A percentile compares a stretch with the other conserved stretches of the same genome.
These are phyloP conservation scores for Fusarium sp. DNA, from an alignment of 2,329 filamentous ascomycete species.

Conservation along the genomic window DNA sequence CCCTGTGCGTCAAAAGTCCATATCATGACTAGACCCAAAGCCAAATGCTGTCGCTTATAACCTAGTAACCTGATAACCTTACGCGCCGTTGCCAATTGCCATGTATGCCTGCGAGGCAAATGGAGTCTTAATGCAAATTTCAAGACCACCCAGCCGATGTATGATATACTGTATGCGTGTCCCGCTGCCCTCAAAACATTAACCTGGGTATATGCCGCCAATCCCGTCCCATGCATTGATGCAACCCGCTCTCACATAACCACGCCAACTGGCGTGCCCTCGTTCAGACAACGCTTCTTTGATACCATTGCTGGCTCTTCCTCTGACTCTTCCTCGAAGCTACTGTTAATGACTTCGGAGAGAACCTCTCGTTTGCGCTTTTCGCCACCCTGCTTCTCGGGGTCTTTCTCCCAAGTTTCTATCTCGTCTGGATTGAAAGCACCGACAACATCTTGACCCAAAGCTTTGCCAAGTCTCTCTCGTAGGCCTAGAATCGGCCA, in stretches of 20 bases:
- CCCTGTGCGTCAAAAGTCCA: constrained; percentile 2
- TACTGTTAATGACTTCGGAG: constrained; percentile 58
- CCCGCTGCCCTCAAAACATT: constrained; percentile 31
- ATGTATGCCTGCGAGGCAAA: constrained; percentile 42
- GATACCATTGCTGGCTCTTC: constrained; percentile 51
- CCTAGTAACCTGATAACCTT: constrained; percentile 11
- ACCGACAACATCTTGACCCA: constrained; percentile 67
- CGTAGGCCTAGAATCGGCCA: constrained; percentile 71
- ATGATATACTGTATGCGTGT: constrained; percentile 26
- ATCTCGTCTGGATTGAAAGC: constrained; percentile 58
- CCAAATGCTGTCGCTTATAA: constrained; percentile 25
- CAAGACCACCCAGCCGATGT: constrained; percentile 20
- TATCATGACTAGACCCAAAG: constrained; percentile 14
- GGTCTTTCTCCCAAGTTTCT: constrained; percentile 62
- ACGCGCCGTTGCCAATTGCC: constrained; percentile 37
- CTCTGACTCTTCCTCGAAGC: constrained; percentile 58
- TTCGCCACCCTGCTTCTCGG: constrained; percentile 52
- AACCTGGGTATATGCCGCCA: constrained; percentile 26
- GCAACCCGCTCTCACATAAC: constrained; percentile 47
- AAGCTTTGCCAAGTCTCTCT: constrained; percentile 68
- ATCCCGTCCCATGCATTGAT: constrained; percentile 13
- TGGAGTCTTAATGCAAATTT: constrained; percentile 42
- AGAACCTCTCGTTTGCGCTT: constrained; percentile 57
- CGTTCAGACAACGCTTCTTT: constrained; percentile 55
- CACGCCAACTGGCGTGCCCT: constrained; percentile 52